These are phyloP conservation scores for Erysimum pusillum DNA, from an alignment of 441 rosid species.

Conservation along the genomic window DNA sequence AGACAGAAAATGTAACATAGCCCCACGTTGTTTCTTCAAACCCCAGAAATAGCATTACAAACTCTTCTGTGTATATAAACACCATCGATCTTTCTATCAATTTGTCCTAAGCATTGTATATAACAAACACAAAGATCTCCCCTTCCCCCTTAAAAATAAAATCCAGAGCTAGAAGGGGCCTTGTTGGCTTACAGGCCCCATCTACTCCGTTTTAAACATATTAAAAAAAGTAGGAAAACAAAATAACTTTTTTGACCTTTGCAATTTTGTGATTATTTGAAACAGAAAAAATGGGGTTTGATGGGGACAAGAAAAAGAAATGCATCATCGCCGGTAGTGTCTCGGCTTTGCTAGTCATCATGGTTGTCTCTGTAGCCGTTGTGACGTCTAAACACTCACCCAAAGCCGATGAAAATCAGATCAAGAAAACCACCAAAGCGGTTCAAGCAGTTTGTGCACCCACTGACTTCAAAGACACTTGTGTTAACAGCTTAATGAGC, in stretches of 20 bases:
- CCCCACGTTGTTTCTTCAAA: slow-evolving; percentile 38
- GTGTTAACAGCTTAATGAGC: slow-evolving; percentile 55
- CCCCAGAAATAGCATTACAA: slow-evolving; percentile 38
- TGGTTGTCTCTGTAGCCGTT: slow-evolving; percentile 69
- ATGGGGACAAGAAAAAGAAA: slow-evolving; percentile 55
- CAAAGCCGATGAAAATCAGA: neutral
- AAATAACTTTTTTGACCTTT: slow-evolving; percentile 2
- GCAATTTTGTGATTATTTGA: neutral
- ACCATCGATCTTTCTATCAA: slow-evolving; percentile 22
- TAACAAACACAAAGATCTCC: slow-evolving; percentile 11
- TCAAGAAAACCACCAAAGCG: slow-evolving; percentile 55
- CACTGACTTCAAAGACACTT: slow-evolving; percentile 65
- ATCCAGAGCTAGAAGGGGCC: slow-evolving; percentile 38
- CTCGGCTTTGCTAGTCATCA: slow-evolving; percentile 64
- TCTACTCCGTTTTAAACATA: slow-evolving; percentile 34
- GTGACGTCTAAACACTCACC: slow-evolving; percentile 29
- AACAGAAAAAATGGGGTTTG: slow-evolving; percentile 29
- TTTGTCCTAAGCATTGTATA: slow-evolving; percentile 20
- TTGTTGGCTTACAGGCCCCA: slow-evolving; percentile 35
- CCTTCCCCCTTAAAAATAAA: neutral
- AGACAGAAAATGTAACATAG: slow-evolving; percentile 40
- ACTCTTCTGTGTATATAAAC: slow-evolving; percentile 32
- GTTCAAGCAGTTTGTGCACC: slow-evolving; percentile 72
- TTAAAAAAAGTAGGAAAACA: slow-evolving; percentile 7
- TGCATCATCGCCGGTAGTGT: slow-evolving; percentile 54